A percentile compares a stretch with the other conserved stretches of the same genome.
phyloP scores from a whole-genome alignment of 148 eudicot species.

The Beta vulgaris region DNA sequence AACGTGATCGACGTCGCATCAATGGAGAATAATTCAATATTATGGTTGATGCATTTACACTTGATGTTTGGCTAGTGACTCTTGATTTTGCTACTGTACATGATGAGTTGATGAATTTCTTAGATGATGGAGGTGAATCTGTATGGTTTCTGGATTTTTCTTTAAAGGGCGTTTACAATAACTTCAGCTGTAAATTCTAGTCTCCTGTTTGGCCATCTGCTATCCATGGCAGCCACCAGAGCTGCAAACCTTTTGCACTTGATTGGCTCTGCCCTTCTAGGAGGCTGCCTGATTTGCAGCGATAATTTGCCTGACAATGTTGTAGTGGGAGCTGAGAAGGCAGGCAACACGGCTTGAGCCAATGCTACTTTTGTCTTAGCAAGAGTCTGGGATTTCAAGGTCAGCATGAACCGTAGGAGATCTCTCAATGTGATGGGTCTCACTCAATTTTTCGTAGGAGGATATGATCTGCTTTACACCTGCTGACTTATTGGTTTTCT shows the following conservation, averaged over 20 bases:
- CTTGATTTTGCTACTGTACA: too few species aligned
- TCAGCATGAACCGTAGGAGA: conserved; percentile 63
- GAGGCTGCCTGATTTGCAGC: background rate
- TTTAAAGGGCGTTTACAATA: conserved; percentile 66
- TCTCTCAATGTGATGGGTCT: conserved; percentile 58
- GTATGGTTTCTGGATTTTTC: conserved; percentile 45
- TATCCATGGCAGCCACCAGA: conserved; percentile 57
- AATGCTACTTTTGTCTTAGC: background rate
- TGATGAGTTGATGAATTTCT: too few species aligned
- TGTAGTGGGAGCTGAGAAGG: background rate
- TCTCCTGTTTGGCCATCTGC: conserved; percentile 78
- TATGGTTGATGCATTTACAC: too few species aligned
- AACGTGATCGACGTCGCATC: too few species aligned
- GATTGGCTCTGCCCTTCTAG: conserved; percentile 25
- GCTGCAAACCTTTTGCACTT: conserved; percentile 52
- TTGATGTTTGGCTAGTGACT: too few species aligned
- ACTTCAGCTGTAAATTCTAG: conserved; percentile 72
- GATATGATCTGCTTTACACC: conserved; percentile 40
- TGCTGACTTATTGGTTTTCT: conserved; percentile 11
- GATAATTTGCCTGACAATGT: conserved; percentile 5
- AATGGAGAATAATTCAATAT: too few species aligned
- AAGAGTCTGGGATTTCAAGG: conserved; percentile 39
- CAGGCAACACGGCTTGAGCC: background rate
- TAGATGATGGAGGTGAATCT: too few species aligned
- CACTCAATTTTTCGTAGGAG: conserved; percentile 57